A percentile compares a stretch with the other conserved stretches of the same genome.
Conservation (phyloP, 2,329 filamentous ascomycete species). For the Scortechinia acanthostroma region DNA sequence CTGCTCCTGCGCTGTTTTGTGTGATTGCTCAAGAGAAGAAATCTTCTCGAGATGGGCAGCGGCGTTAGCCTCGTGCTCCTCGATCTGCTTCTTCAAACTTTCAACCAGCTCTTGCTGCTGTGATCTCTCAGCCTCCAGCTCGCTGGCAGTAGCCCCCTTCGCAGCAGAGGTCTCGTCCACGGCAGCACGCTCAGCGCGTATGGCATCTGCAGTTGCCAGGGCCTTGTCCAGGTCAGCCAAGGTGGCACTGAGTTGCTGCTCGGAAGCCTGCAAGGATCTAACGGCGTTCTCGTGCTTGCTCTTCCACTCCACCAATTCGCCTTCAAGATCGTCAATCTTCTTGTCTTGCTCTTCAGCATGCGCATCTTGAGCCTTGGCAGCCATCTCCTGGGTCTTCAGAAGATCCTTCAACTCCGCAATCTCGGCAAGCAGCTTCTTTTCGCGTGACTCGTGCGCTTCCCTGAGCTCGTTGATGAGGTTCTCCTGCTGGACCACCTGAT, state of each 20-base stretch:
- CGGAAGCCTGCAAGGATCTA: conserved; percentile 63
- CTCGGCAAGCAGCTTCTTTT: conserved; percentile 68
- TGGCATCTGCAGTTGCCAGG: conserved; percentile 42
- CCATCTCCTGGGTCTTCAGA: conserved; percentile 18
- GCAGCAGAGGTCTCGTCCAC: too few species aligned
- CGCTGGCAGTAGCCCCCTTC: conserved; percentile 6
- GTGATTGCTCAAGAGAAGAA: not conserved
- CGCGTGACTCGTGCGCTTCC: conserved; percentile 64
- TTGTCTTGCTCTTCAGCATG: conserved; percentile 22
- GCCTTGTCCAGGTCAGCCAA: conserved; percentile 67
- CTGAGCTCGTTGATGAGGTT: too few species aligned
- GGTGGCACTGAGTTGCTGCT: conserved; percentile 65
- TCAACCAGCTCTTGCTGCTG: conserved; percentile 53
- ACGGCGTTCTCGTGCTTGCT: conserved; percentile 67
- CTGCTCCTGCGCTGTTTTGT: not conserved
- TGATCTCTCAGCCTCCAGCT: conserved; percentile 37
- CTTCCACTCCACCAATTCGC: conserved; percentile 71
- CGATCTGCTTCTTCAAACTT: conserved; percentile 66
- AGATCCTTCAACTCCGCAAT: conserved; percentile 40
- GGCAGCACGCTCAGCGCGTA: too few species aligned
- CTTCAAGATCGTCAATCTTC: conserved; percentile 59
- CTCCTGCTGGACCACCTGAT: too few species aligned
- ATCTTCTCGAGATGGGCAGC: not conserved
- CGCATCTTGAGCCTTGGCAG: conserved; percentile 14
- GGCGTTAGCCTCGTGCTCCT: conserved; percentile 70